Base-by-base conservation (phyloP, 306 rosid genomes). In the Rosa chinensis region DNA sequence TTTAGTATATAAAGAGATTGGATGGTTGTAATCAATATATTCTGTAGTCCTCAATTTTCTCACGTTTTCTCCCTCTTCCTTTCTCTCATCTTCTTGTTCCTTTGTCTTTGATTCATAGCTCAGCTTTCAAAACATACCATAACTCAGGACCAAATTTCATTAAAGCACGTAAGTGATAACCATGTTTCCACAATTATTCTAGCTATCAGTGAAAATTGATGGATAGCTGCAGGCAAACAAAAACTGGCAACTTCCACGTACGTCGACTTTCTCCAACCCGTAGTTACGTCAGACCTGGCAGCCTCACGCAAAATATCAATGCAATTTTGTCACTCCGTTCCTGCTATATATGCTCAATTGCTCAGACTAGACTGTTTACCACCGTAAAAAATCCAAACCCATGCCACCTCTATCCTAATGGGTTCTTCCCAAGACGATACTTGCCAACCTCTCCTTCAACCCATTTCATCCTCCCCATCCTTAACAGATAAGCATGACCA, bases 401-500 rank as follows among this genome's bases (percentile, higher is more conserved):
- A 25, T 25, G 25, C 56, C 35, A 35, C n/a, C 21, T 25, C 25
- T 16, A 20, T 8, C 52, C 43, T 13, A 3, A 84, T 83, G 91
- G 78, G 4, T 35, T 81, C 89, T 75, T 12, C 39, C 9, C 67
- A 23, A 17, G 18, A 74, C 1, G 32, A 35, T 10, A 39, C 3
- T 25, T 53, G 44, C 0, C 72, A 77, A 9, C 78, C 90, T 39
- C 74, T 86, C 17, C 50, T 37, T 0, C 72, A 67, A 3, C 14
- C n/a, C 18, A 16, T 48, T 17, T 39, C 67, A 0, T 77, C 74
- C 4, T 45, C 80, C 16, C 63, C 58, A 52, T 79, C 86, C 2
- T 84, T 73, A 37, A 44, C 68, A 39, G 48, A 79, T 25, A 35
- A 44, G 16, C 84, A 80, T 13, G 69, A 44, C n/a, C 12, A 76